Conservation (phyloP, 2,329 filamentous ascomycete species). For the Pestalotiopsis fici region DNA sequence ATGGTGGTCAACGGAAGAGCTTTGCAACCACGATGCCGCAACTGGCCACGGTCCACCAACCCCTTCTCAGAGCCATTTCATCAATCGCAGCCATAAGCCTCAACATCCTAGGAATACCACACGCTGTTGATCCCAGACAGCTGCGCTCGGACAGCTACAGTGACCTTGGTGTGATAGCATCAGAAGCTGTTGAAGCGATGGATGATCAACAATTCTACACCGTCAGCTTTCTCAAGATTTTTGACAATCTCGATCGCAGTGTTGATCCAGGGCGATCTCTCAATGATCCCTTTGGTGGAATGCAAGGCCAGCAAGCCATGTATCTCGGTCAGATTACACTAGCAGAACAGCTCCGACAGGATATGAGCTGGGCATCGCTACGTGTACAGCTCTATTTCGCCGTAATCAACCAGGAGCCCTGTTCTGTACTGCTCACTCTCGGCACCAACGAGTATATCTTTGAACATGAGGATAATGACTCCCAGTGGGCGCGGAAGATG, state of each 20-base stretch:
- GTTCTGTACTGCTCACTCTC: neutral
- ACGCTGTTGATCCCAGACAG: neutral
- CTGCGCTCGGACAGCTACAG: neutral
- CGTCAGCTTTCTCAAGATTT: neutral
- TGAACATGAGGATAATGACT: conserved; percentile 14
- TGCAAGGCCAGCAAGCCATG: neutral
- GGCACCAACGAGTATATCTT: neutral
- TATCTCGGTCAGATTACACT: neutral
- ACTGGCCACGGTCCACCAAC: neutral
- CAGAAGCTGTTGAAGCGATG: neutral
- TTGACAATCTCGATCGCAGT: neutral
- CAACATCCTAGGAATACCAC: neutral
- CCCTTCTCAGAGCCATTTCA: conserved; percentile 3
- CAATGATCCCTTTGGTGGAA: neutral
- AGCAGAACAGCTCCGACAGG: neutral
- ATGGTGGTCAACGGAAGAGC: neutral
- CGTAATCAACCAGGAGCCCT: neutral
- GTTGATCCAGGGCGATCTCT: neutral
- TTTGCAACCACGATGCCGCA: conserved; percentile 9
- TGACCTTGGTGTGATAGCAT: neutral
- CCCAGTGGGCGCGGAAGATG: conserved; percentile 21
- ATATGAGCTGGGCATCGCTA: neutral
- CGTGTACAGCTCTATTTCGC: neutral
- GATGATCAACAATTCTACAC: neutral
- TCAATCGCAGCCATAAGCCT: neutral